phyloP scores from a whole-genome alignment of 1,284 basidiomycete genomes.

The Naganishia liquefaciens region DNA sequence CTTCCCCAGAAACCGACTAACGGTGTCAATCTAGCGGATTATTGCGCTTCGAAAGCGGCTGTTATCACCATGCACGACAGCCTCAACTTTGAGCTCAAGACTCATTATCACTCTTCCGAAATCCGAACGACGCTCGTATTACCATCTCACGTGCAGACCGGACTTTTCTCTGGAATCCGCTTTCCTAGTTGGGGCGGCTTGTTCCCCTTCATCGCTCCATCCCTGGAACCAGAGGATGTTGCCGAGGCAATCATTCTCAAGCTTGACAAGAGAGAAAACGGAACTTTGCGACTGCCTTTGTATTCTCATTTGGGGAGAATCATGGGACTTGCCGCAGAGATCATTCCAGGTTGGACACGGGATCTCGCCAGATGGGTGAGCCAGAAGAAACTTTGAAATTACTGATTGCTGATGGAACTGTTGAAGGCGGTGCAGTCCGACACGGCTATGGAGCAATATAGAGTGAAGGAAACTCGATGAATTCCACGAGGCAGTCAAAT shows the following conservation, averaged over 20 bases:
- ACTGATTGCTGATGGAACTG: not conserved
- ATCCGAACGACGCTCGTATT: conserved; percentile 79
- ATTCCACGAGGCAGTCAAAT: too few relatives aligned
- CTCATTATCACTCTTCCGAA: conserved; percentile 67
- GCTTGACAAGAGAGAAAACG: conserved; percentile 73
- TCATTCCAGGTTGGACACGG: conserved; percentile 45
- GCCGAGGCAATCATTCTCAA: conserved; percentile 77
- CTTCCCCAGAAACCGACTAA: too few relatives aligned
- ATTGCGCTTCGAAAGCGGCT: conserved; percentile 84
- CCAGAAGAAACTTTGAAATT: not conserved
- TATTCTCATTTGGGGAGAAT: conserved; percentile 46
- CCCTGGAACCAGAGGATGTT: conserved; percentile 68
- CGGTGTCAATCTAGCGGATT: conserved; percentile 65
- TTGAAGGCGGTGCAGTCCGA: conserved; percentile 12
- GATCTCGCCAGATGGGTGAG: conserved; percentile 48
- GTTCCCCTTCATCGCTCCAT: conserved; percentile 72
- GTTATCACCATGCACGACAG: conserved; percentile 72
- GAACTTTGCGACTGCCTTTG: conserved; percentile 66
- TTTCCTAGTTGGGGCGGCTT: conserved; percentile 59
- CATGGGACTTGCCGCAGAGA: conserved; percentile 38
- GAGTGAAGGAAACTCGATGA: not conserved
- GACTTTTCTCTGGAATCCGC: conserved; percentile 66
- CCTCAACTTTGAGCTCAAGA: conserved; percentile 71
- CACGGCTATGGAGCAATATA: conserved; percentile 11
- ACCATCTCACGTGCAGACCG: conserved; percentile 72